phyloP scores from a whole-genome alignment of 306 rosid species.

The Dryas octopetala region DNA sequence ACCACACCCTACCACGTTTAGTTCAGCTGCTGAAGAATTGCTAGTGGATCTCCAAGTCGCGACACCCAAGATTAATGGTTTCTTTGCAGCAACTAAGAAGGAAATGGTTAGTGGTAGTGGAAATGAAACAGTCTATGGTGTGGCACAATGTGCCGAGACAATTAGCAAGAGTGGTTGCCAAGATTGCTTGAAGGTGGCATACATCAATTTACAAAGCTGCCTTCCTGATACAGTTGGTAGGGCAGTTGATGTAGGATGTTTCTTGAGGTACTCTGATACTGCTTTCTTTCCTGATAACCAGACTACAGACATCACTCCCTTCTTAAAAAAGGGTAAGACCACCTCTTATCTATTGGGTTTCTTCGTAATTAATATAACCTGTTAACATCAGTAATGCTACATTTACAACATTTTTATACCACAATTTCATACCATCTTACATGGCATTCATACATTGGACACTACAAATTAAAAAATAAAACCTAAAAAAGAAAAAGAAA shows the following conservation, averaged over 20 bases:
- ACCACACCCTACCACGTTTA: conserved; percentile 20
- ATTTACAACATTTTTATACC: no score
- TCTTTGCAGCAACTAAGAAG: conserved; percentile 44
- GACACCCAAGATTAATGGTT: conserved; percentile 39
- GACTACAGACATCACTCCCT: conserved; percentile 35
- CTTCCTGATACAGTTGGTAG: conserved; percentile 45
- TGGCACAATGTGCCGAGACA: conserved; percentile 65
- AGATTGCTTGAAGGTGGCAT: conserved; percentile 44
- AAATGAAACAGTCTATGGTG: conserved; percentile 40
- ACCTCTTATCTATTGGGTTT: no score
- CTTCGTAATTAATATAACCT: no score
- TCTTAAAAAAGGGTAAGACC: conserved; percentile 37
- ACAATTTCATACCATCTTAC: no score
- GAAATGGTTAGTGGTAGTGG: conserved; percentile 12
- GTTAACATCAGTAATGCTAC: no score
- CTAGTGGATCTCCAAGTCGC: conserved; percentile 32
- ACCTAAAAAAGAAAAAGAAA: no score
- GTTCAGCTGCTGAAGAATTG: conserved; percentile 18
- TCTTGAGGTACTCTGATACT: conserved; percentile 52
- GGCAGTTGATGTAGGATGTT: conserved; percentile 64
- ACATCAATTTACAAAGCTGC: conserved; percentile 39
- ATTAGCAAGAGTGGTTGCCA: conserved; percentile 29
- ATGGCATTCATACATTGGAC: no score
- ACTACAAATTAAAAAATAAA: no score
- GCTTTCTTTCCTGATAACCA: conserved; percentile 55